Conservation (phyloP, 129 eudicot genomes). For the Oenanthe sinensis region DNA sequence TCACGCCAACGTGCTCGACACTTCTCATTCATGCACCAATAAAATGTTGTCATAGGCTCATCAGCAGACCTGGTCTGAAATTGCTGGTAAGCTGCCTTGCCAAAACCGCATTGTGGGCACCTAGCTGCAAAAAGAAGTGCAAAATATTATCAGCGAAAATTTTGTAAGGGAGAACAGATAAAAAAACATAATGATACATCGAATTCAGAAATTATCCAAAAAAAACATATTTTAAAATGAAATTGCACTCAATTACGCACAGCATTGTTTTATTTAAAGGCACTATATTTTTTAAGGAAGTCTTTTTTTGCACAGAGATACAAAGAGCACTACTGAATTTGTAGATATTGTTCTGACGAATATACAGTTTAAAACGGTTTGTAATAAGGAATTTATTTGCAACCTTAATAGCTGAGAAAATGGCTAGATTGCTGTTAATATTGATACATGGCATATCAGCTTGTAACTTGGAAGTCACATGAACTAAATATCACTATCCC, state of each 20-base stretch:
- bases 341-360: neutral
- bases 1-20: slow-evolving; percentile 57
- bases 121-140: slow-evolving; percentile 30
- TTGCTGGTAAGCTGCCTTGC: slow-evolving; percentile 44
- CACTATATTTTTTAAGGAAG: neutral
- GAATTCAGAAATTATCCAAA: too few relatives aligned
- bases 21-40: slow-evolving; percentile 39
- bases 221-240: neutral
- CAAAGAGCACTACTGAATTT: neutral
- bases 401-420: neutral
- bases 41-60: slow-evolving; percentile 72
- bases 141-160: neutral
- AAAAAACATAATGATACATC: too few relatives aligned
- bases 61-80: slow-evolving; percentile 82
- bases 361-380: too few relatives aligned
- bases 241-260: neutral
- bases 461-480: too few relatives aligned
- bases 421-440: neutral
- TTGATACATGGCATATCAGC: too few relatives aligned
- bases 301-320: neutral
- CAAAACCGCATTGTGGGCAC: slow-evolving; percentile 55
- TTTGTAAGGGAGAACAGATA: neutral
- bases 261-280: neutral
- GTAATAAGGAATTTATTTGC: neutral
- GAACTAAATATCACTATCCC: too few relatives aligned